Evolutionary conservation across 768 basidiomycete genomes (phyloP), one percentile per base, ranked within the genome.

Genomic region (Termitomyces heimii): DNA sequence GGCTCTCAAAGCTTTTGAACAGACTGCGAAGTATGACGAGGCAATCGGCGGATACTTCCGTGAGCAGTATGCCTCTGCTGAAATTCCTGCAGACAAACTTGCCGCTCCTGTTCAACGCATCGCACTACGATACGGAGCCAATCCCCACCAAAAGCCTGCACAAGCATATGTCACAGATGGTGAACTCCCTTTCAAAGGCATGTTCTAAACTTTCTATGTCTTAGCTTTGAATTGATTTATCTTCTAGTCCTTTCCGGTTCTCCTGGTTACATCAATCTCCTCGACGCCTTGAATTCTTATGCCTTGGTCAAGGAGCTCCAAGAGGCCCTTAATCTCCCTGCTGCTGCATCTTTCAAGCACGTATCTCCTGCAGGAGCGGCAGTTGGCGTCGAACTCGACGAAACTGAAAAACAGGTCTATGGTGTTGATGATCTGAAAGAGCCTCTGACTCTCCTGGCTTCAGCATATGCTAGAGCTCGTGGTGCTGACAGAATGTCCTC

Each of bases 401-500:
- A 90, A 29, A 81, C 78, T 0, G 95, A 98, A 73, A 92, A 94
- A 67, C 86, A 89, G 64, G 95, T 98, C 0, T 98, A 98, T 62
- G 96, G 94, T 2, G 95, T 97, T 0, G 94, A 98, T 37, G 97
- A 98, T 65, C 77, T 98, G 57, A 95, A 94, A 67, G 91, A 92
- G 67, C 80, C 88, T 26, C 77, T 99, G 31, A 94, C 94, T 0
- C 85, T 90, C 8, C 80, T 98, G 49, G 95, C 97, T 22, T 81
- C 83, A 54, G 97, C 97, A 0, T 99, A 99, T 64, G 96, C 97
- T 46, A 87, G 97, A 46, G 97, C 97, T 48, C 85, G 97, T 67
- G 96, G 92, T 88, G 96, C 97, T 24, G 97, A 99, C 70, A 86
- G 97, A 54, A 99, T 99, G 97, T 98, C 96, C 1, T 98, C 96